Evolutionary conservation across 2,329 filamentous ascomycete species (phyloP), one percentile per base, ranked within the genome.

Genomic region (Calonectria leucothoes): DNA sequence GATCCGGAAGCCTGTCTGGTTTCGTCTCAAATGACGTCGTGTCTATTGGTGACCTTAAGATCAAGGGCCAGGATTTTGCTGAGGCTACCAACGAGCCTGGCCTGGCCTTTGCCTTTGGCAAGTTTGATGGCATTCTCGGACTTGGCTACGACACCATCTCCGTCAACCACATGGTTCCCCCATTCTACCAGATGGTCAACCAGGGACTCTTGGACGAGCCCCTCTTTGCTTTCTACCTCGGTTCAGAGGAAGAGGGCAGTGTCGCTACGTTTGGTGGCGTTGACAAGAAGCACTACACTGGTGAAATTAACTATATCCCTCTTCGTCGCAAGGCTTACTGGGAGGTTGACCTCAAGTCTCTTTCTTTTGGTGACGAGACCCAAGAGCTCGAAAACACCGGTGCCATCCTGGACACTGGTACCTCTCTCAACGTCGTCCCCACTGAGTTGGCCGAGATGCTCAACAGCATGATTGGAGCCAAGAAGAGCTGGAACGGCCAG

Each of bases 311-410:
- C 84, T 97, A 95, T 86, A 95, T 99, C 79, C 97, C 97, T 69
- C 92, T 99, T 80, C 95, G 97, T 86, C 95, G 97, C 85, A 98
- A 98, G 93, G 97, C 97, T 64, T 99, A 99, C 91, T 99, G 97
- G 97, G 97, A 99, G 91, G 96, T 99, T 70, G 96, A 98, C 82
- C 93, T 99, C 75, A 93, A 98, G 82, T 90, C 95, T 77, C 97
- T 99, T 87, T 92, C 94, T 70, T 95, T 98, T 77, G 97, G 97
- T 81, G 91, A 96, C 67, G 91, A 94, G 83, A 93, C 92, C 78
- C 96, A 96, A 74, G 94, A 98, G 85, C 93, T 98, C 77, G 96
- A 98, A 78, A 92, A 95, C 89, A 98, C 95, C 72, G 97, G 97
- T 87, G 95, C 95, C 81, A 98, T 99, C 78, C 94, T 99, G 74